Conservation (phyloP, 352 stramenopile genomes). For the Elongisporangium anandrum region DNA sequence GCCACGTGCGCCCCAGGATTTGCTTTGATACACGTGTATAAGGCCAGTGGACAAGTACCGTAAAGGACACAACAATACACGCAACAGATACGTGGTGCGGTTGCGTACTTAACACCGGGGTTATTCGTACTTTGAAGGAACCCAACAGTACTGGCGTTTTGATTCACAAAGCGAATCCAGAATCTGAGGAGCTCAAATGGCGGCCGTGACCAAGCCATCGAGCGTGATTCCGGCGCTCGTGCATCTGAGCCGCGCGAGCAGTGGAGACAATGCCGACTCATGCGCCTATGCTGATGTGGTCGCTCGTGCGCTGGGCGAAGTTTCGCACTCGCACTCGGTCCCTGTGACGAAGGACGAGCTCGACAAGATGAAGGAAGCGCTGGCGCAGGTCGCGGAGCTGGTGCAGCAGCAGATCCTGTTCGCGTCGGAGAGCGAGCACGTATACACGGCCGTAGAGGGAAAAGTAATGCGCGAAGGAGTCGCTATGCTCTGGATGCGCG, state of each 20-base stretch:
- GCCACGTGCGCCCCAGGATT: neutral
- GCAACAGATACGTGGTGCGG: too few species aligned
- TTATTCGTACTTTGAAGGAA: neutral
- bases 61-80: neutral
- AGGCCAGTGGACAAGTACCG: neutral
- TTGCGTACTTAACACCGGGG: too few species aligned
- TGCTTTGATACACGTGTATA: neutral
- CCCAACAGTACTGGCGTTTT: too few species aligned
- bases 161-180: neutral
- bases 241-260: conserved; percentile 1
- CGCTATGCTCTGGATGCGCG: conserved; percentile 52
- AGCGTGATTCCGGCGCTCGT: conserved; percentile 3
- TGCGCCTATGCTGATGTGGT: conserved; percentile 32
- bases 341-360: conserved; percentile 34
- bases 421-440: conserved; percentile 4
- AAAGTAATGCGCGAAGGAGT: conserved; percentile 30
- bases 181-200: neutral
- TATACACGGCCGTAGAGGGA: conserved; percentile 22
- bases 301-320: conserved; percentile 23
- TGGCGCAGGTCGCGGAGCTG: conserved; percentile 30
- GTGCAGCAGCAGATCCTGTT: conserved; percentile 42
- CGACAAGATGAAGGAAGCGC: conserved; percentile 27
- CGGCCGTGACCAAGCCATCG: neutral
- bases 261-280: neutral
- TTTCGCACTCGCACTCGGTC: conserved; percentile 44